Base-by-base conservation (phyloP, 768 basidiomycete genomes). In the Pholiota molesta region DNA sequence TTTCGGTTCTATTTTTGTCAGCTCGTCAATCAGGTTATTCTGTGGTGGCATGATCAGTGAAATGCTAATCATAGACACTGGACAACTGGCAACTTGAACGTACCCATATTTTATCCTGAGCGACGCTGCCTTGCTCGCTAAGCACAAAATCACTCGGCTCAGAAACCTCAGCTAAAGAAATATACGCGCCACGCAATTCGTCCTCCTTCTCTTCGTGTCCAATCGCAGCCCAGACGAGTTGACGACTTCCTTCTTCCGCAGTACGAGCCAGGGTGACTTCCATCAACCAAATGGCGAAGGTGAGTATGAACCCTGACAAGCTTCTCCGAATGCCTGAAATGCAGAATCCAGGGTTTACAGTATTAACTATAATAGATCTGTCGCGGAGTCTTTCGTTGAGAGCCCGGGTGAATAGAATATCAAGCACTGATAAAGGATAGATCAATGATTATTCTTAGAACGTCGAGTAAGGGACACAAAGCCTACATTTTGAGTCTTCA, bases 331-430 rank as follows among this genome's bases (percentile, higher is more conserved):
- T 66, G 21, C 76, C 72, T 7, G 79, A 80, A 19, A 65, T 55
- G 66, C 80, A 80, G 65, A 72, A 77, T 1, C 81, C 81, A n/a
- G 82, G 82, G 55, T 78, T 76, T 33, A 78, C 71, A 35, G 73
- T 47, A 58, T 74, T 73, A 58, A 77, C 72, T 35, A 78, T 75
- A 19, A 81, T 59, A 0, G 73, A 61, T 2, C 68, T 62, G 7
- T 67, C 45, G 9, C 62, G 45, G 6, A 81, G 67, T 21, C 68
- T 71, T 10, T 68, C 72, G 11, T 66, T 69, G 1, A 84, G 66
- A 2, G 74, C 74, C 16, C 76, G 80, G 33, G 66, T 70, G 65
- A 81, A 79, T 37, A 80, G 65, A 3, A 81, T 52, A 53, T 78
- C 76, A 49, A 82, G 69, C 16, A 82, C 80, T 83, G 53, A 11